Evolutionary conservation across 1,139 yeast species (phyloP), one percentile per base, ranked within the genome.

Genomic region (Yamadazyma conglobata): DNA sequence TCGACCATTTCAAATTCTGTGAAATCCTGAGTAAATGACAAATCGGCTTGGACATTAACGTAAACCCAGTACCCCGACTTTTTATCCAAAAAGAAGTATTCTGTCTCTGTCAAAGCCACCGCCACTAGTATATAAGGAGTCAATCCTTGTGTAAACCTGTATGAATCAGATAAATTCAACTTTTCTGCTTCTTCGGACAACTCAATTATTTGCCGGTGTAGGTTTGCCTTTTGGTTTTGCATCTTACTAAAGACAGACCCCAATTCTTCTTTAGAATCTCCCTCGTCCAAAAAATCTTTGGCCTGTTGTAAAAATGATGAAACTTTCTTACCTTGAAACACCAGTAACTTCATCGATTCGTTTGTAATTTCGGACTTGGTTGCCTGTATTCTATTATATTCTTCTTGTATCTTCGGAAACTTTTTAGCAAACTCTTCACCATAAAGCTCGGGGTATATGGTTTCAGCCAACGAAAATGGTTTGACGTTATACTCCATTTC

Each of bases 71-170:
- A 35, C 13, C 43, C 39, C 4, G 25, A 12, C 4, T 27, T 27
- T 25, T 36, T 41, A n/a, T 40, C 23, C 24, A 38, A 49, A 35
- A 53, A 54, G 21, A 46, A 53, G 38, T 60, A 64, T 26, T 58
- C 57, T 4, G 41, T 27, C 26, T 58, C 65, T 5, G 54, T 52
- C n/a, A 59, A 25, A 5, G 62, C 46, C 10, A 61, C 52, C 2
- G 63, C 61, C 0, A 51, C 38, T 17, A 63, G 43, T 3, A 42
- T 29, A 35, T 61, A 63, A 4, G 44, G 44, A 4, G 19, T 25
- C 12, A 35, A 28, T 1, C 28, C 38, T 4, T 28, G 28, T 5
- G 22, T 30, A 4, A 34, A 25, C 17, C 46, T 44, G 5, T 40
- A 31, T 3, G 55, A 54, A 4, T 33, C 25, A 5, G 37, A 37